Percentiles rank a stretch among this genome's conserved stretches.
Evolutionary conservation across 208 protist genomes (phyloP).

Genomic region (Leishmania gerbilli): DNA sequence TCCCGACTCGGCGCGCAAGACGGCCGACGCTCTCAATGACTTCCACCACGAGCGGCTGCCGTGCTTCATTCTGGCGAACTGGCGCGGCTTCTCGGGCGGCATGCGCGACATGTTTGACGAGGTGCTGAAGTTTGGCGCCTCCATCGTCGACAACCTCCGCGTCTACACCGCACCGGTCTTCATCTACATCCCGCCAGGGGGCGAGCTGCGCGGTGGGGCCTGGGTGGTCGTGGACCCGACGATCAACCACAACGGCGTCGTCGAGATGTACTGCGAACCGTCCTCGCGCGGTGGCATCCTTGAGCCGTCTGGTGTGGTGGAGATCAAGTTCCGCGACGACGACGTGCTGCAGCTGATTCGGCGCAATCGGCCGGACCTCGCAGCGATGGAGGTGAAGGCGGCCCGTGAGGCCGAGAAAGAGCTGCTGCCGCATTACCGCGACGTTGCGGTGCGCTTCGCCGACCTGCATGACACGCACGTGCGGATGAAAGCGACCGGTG

Average conservation of each 20-base stretch:
- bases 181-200: slow-evolving; percentile 97
- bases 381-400: slow-evolving; percentile 42
- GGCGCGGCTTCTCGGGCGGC: slow-evolving; percentile 98
- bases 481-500: slow-evolving; percentile 95
- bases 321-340: slow-evolving; percentile 96
- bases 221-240: slow-evolving; percentile 98
- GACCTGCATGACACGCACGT: slow-evolving; percentile 97
- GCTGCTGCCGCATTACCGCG: slow-evolving; percentile 91
- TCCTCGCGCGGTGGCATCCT: slow-evolving; percentile 94
- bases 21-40: slow-evolving; percentile 97
- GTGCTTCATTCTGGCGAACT: slow-evolving; percentile 98
- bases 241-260: slow-evolving; percentile 96
- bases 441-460: slow-evolving; percentile 95
- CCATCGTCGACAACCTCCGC: slow-evolving; percentile 98
- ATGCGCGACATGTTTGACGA: slow-evolving; percentile 99
- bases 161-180: slow-evolving; percentile 96
- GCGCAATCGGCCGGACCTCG: slow-evolving; percentile 76
- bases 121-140: slow-evolving; percentile 99
- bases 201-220: slow-evolving; percentile 97
- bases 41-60: slow-evolving; percentile 98
- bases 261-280: slow-evolving; percentile 98
- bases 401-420: slow-evolving; percentile 47
- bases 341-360: slow-evolving; percentile 92
- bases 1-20: slow-evolving; percentile 98
- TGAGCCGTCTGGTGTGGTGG: slow-evolving; percentile 95